phyloP scores from a whole-genome alignment of 352 stramenopile genomes.

The Pythium periplocum region DNA sequence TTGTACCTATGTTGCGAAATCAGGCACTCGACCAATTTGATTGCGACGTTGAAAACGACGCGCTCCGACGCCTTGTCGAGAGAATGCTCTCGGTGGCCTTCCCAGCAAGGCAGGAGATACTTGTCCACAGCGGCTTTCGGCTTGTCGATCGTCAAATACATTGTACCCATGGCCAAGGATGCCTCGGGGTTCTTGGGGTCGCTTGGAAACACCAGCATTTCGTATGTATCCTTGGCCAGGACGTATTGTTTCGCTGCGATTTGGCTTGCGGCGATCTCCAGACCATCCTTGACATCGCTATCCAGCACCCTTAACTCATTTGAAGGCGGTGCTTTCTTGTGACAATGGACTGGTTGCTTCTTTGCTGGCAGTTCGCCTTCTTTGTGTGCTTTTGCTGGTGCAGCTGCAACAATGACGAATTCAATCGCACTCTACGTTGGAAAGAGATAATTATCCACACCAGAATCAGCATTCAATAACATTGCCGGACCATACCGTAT shows the following conservation, averaged over 20 bases:
- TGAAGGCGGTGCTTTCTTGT: too few species aligned
- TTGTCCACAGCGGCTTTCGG: slow-evolving; percentile 28
- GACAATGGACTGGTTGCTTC: too few species aligned
- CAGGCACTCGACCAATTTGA: slow-evolving; percentile 46
- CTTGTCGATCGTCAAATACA: slow-evolving; percentile 36
- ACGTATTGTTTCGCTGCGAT: slow-evolving; percentile 45
- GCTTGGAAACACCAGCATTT: slow-evolving; percentile 29
- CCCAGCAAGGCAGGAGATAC: slow-evolving; percentile 49
- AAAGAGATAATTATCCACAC: too few species aligned
- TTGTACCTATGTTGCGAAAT: slow-evolving; percentile 24
- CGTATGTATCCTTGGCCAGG: slow-evolving; percentile 40
- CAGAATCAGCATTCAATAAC: too few species aligned
- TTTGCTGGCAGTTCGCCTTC: neutral
- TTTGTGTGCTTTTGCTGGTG: neutral
- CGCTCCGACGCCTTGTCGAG: slow-evolving; percentile 21
- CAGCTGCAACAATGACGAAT: slow-evolving; percentile 9
- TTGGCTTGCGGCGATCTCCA: slow-evolving; percentile 34
- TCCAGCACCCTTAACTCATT: too few species aligned
- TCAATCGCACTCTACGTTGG: slow-evolving; percentile 14
- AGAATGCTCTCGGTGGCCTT: slow-evolving; percentile 17
- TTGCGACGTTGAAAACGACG: slow-evolving; percentile 30
- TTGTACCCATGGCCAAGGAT: slow-evolving; percentile 45
- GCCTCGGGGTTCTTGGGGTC: slow-evolving; percentile 39
- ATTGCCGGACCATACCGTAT: neutral
- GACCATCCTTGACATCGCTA: neutral